Evolutionary conservation across 2,329 filamentous ascomycete genomes (phyloP), one percentile per base, ranked within the genome.

Genomic region (Dactylonectria estremocensis): DNA sequence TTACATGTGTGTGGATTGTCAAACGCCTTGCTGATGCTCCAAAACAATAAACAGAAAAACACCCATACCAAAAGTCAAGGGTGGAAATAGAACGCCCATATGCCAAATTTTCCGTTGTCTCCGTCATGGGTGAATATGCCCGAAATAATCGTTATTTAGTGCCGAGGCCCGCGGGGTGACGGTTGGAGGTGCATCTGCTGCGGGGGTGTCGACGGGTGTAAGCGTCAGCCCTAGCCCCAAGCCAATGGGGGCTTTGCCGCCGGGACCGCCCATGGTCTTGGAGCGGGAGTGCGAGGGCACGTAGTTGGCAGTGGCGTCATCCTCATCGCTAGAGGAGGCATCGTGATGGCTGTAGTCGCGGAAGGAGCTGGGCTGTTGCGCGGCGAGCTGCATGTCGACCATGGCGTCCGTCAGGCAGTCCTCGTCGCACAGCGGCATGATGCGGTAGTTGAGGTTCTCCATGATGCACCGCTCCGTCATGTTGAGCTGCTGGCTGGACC

Each of bases 361-460:
- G n/a, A 68, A 28, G 11, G 75, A 76, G 43, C 74, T 72, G 35
- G 72, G 69, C 46, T 81, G 77, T 18, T 75, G 76, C 8, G 72
- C 88, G 7, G 89, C 90, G 53, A 90, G 85, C 76, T 88, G 86
- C 88, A 92, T 92, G 74, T 91, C 89, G 62, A 86, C 85, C 77
- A 90, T 82, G 11, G 89, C 89, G 69, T 90, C 87, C 43, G 84
- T 82, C 68, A 92, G 85, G 68, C 88, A 84, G 40, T 84, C 83
- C 2, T 86, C 83, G 55, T 89, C 83, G 78, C 85, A 89, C 10
- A 92, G 82, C 7, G 89, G 88, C 78, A 91, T 79, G 75, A 92
- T 87, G 62, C 89, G 85, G 79, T 91, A 92, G 69, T 85, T 84
- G 53, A 92, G 82, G 77, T 86, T 89, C 81, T 91, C 88, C 84